These are phyloP conservation scores for Solanum rostratum DNA, from an alignment of 257 asterid genomes.

Conservation along the genomic window DNA sequence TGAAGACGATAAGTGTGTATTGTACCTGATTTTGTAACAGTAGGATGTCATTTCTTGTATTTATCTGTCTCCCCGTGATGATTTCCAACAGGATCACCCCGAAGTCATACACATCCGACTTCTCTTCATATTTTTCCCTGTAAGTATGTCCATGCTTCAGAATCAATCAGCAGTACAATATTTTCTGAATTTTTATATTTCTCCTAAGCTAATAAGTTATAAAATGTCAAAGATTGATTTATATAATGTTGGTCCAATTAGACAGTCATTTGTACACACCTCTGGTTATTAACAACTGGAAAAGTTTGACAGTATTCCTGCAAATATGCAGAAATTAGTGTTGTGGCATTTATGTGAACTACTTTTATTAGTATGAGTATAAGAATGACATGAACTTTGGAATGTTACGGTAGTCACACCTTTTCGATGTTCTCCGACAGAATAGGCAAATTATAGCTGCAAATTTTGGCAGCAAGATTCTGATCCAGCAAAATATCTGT, in stretches of 20 bases:
- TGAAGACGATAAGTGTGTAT: background rate
- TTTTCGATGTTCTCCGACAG: constrained; percentile 42
- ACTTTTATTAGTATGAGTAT: background rate
- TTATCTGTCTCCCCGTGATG: constrained; percentile 46
- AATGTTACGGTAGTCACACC: constrained; percentile 21
- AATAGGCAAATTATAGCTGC: constrained; percentile 63
- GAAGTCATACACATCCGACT: constrained; percentile 57
- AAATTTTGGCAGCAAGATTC: constrained; percentile 56
- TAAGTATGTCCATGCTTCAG: background rate
- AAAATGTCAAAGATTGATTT: background rate
- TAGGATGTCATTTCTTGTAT: constrained; percentile 33
- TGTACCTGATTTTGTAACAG: constrained; percentile 51
- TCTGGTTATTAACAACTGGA: constrained; percentile 32
- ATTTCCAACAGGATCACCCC: constrained; percentile 74
- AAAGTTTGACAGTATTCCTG: constrained; percentile 33
- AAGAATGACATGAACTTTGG: background rate
- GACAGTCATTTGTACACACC: constrained; percentile 25
- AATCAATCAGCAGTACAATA: background rate
- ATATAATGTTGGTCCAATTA: background rate
- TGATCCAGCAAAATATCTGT: constrained; percentile 69
- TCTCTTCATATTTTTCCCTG: constrained; percentile 58
- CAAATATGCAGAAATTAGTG: constrained; percentile 1
- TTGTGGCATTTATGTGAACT: background rate
- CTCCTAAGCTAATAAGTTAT: too few relatives aligned
- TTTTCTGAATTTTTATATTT: background rate